Base-by-base conservation (phyloP, 208 protist genomes). In the Wallacemonas rigidus region DNA sequence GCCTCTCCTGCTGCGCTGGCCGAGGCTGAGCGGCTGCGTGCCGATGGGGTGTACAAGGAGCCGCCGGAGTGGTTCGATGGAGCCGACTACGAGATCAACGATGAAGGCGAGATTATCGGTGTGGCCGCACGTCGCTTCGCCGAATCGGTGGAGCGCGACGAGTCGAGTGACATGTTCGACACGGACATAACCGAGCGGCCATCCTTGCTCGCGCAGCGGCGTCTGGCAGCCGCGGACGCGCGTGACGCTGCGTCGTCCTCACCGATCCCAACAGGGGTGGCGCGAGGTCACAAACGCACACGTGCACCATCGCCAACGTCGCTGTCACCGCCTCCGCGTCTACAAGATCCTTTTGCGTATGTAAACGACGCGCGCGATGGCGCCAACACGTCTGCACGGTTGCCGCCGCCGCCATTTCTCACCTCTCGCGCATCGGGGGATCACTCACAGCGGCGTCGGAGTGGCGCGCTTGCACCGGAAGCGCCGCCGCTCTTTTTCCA, bases 401-500 rank as follows among this genome's bases (percentile, higher is more conserved):
- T 50, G 8, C 45, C 8, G 12, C 45, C 45, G 6, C 45, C 0
- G 12, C 45, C 45, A 12, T 50, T 12, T 6, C 6, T 6, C 45
- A 50, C 45, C 6, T 50, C 45, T n/a, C 53, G 26, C 53, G 53
- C 53, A 8, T 26, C 53, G 26, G 53, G 53, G 14, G 53, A 53
- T n/a, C 48, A n/a, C 53, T 65, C 60, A 4, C 60, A 17, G 5
- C 60, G 15, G 7, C 60, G 60, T 14, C 60, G 60, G 41, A 65
- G 60, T 41, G 40, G 60, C 3, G 60, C 60, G 0, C 5, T 50
- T 1, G 60, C 60, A 45, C 60, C 60, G 12, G 60, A 71, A 56
- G 56, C 67, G 7, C 67, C 36, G 40, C 65, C 39, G n/a, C 53
- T 58, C 45, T 81, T 85, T 53, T 85, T 85, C 63, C 80, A 85